Base-by-base conservation (phyloP, 1,139 yeast genomes). In the Hansenula anomala region DNA sequence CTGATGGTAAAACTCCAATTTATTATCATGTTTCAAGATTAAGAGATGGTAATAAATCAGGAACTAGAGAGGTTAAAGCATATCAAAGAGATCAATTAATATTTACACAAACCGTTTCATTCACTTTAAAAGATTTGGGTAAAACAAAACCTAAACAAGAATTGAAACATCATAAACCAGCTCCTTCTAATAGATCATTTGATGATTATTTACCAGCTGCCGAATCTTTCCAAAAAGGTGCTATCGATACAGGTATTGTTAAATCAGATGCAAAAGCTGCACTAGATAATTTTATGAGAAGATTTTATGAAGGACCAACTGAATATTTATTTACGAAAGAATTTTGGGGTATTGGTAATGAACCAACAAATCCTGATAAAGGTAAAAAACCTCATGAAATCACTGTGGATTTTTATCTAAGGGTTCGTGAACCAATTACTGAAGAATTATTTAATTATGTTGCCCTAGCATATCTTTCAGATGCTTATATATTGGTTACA, bases 391-490 rank as follows among this genome's bases (percentile, higher is more conserved):
- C 75, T 0, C 63, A 56, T 36, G 64, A 73, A 28, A 59, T 80
- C 32, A 55, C 59, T 28, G 48, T 71, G 33, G 51, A 73, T 24
- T 70, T 64, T 51, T 73, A 73, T 63, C 67, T 68, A 10, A 48
- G 34, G 34, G 37, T 46, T 4, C 41, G 42, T 25, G 37, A 39
- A 15, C 33, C 60, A 59, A 46, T 68, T 69, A 51, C 69, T 68
- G 38, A 66, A 61, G 28, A 46, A 33, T 19, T 62, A 58, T 46
- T 62, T 54, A 73, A 78, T 45, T 78, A 73, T 55, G 78, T 73
- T 19, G 87, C 84, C 0, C 58, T 83, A 38, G 82, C 82, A 1
- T 77, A 75, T 41, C 62, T 81, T 19, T 71, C 85, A 0, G 94
- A 84, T 57, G 69, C 80, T 11, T 69, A 74, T 44, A 68, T 78